phyloP scores from a whole-genome alignment of 192 early-diverging fungal genomes.

The Pilobolus umbonatus region DNA sequence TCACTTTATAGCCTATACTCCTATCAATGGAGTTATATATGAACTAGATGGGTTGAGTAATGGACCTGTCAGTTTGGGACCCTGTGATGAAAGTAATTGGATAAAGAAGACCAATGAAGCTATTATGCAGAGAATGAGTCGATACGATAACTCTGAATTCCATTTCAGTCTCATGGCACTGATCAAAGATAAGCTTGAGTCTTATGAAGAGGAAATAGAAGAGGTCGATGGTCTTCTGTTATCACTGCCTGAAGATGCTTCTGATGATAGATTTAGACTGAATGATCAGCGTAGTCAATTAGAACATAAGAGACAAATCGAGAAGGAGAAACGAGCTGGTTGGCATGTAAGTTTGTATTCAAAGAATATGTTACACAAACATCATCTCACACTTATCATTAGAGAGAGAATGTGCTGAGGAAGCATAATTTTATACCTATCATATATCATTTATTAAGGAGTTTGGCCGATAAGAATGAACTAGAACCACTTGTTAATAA shows the following conservation, averaged over 20 bases:
- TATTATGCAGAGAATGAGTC: slow-evolving; percentile 65
- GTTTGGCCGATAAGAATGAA: slow-evolving; percentile 51
- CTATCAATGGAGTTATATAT: slow-evolving; percentile 64
- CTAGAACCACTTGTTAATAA: slow-evolving; percentile 45
- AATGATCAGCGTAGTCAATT: slow-evolving; percentile 47
- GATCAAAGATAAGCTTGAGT: slow-evolving; percentile 58
- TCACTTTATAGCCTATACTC: slow-evolving; percentile 78
- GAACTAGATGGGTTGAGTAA: slow-evolving; percentile 74
- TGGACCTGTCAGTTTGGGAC: slow-evolving; percentile 64
- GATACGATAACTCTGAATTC: slow-evolving; percentile 58
- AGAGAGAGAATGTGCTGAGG: slow-evolving; percentile 64
- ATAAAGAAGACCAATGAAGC: slow-evolving; percentile 55
- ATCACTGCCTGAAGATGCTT: slow-evolving; percentile 34
- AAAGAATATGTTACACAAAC: neutral
- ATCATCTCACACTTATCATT: neutral
- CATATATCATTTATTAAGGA: slow-evolving; percentile 59
- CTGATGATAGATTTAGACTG: slow-evolving; percentile 38
- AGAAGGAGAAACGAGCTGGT: slow-evolving; percentile 55
- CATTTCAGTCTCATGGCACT: slow-evolving; percentile 80
- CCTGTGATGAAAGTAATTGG: slow-evolving; percentile 63
- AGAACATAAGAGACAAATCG: slow-evolving; percentile 49
- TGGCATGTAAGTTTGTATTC: slow-evolving; percentile 40
- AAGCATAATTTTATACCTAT: slow-evolving; percentile 77
- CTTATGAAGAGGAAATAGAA: slow-evolving; percentile 48
- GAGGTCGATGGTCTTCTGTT: slow-evolving; percentile 34